Base-by-base conservation (phyloP, 768 basidiomycete genomes). In the Hericium rajendrae region DNA sequence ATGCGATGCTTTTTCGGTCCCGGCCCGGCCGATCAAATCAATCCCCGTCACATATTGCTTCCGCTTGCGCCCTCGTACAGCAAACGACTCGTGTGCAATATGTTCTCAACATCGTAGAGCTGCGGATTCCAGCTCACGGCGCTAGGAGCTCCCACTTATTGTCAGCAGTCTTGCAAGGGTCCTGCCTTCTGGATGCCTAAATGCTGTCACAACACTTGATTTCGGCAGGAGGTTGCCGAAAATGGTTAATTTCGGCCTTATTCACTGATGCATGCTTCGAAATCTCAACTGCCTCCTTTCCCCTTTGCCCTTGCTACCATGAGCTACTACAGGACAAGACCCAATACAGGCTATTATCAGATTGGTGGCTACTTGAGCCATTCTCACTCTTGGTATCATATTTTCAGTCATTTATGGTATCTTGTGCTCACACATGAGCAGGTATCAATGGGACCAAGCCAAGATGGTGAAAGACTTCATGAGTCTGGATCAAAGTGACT, bases 301-400 rank as follows among this genome's bases (percentile, higher is more conserved):
- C 32, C 28, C 26, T 28, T 5, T 15, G 26, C 37, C 12, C 41
- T 22, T 16, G 13, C 39, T 32, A n/a, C 53, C 56, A 37, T 4
- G 38, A 24, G 20, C 55, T 54, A 37, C 48, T n/a, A 32, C 9
- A 32, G 32, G 32, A 32, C 9, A 10, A 32, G 8, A 32, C 1
- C 32, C 32, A 32, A 32, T 3, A n/a, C 48, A 16, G 51, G 37
- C 11, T 62, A 61, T 10, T 62, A 58, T 55, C 62, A 61, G 54
- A 61, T 62, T 46, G 62, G 57, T 48, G 62, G 60, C 53, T 59
- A 62, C 13, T 56, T 55, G 26, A 51, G 57, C 16, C 58, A 61
- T 28, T 16, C 57, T 24, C 41, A 46, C 15, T 38, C 2, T 46
- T 63, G 60, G 54, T 59, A 57, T 50, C 53, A 10, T 15, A 43